Conservation (phyloP, 73 alveolate species). For the Symbiodinium pilosum region DNA sequence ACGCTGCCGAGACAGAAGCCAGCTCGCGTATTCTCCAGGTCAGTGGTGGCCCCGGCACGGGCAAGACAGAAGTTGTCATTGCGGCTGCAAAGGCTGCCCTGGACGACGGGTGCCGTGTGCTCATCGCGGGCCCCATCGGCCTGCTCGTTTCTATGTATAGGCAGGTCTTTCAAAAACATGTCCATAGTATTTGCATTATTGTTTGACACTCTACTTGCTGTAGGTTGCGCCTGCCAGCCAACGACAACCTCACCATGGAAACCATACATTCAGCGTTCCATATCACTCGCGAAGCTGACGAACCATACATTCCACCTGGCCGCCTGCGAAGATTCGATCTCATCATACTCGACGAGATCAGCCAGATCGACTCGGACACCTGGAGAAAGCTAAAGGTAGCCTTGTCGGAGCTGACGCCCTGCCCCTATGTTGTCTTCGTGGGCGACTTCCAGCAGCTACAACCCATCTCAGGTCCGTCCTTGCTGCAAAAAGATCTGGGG, state of each 20-base stretch:
- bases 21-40: neutral
- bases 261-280: constrained; percentile 21
- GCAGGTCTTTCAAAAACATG: neutral
- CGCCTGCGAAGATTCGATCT: constrained; percentile 19
- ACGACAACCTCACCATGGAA: neutral
- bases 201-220: too few relatives aligned
- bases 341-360: constrained; percentile 27
- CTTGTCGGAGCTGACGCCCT: neutral
- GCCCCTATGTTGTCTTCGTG: constrained; percentile 15
- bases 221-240: neutral
- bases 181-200: neutral
- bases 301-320: constrained; percentile 3
- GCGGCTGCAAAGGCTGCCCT: neutral
- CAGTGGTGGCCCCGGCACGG: constrained; percentile 29
- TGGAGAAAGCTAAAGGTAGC: neutral
- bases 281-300: neutral
- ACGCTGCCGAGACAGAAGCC: neutral
- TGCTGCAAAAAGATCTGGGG: neutral
- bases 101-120: neutral
- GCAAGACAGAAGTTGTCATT: constrained; percentile 5
- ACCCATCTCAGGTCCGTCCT: neutral
- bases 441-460: constrained; percentile 69
- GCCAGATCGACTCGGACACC: constrained; percentile 12
- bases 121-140: constrained; percentile 8
- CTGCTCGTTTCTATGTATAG: neutral